Evolutionary conservation across 2,329 filamentous ascomycete genomes (phyloP), one percentile per base, ranked within the genome.

Genomic region (Cercospora sojina): DNA sequence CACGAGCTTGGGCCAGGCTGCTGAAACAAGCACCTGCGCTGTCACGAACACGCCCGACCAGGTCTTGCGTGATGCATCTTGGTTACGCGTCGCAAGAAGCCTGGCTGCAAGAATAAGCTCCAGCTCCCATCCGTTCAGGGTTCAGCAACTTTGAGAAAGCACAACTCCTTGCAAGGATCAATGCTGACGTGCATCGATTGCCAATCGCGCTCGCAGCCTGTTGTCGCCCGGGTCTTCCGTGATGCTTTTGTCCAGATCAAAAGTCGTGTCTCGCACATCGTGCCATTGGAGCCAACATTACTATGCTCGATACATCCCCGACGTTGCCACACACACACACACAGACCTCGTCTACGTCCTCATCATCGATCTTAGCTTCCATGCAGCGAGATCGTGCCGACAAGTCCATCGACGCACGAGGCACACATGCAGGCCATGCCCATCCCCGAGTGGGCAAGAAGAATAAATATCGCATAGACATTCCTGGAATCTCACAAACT

Each of bases 141-240:
- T 57, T 18, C 53, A 49, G 27, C 59, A 32, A 20, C 38, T 41
- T 43, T 43, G 32, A 20, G 32, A 59, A 59, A 31, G 23, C 47
- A 53, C 47, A 16, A 43, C 57, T 59, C 59, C 59, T 51, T 25
- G 41, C 59, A 61, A 61, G 59, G 59, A 61, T 51, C 59, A 23
- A 20, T 51, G 59, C 41, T 49, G 16, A 41, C 57, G 5, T 59
- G 35, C 47, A 25, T 16, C 47, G 29, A 16, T 10, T 25, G 47
- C 27, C 47, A 53, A n/a, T 53, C 47, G 16, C 23, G 25, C 23
- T 47, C 20, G 47, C 47, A 53, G 47, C 23, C 13, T 13, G 25
- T 53, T 16, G 29, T 27, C 5, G 6, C 23, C 23, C 47, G 47
- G 16, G 20, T 25, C 23, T 4, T 5, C 47, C 47, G 47, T 53